These are phyloP conservation scores for Sporisorium reilianum DNA, from an alignment of 1,284 basidiomycete genomes.

Conservation along the genomic window DNA sequence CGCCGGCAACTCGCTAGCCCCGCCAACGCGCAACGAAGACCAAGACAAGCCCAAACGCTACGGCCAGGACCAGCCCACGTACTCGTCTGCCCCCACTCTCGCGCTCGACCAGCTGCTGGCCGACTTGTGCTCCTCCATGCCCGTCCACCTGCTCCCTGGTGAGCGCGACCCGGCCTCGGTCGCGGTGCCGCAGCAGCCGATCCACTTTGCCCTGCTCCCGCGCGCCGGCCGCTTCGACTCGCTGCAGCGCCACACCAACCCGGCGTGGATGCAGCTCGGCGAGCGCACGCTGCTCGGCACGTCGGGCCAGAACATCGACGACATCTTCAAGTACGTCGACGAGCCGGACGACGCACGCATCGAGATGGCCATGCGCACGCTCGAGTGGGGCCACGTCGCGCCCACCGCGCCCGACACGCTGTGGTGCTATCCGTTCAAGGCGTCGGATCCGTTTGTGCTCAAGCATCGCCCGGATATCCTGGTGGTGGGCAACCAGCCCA, in stretches of 20 bases:
- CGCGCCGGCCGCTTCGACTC: conserved; percentile 73
- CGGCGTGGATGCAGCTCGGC: conserved; percentile 80
- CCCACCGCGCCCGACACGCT: conserved; percentile 98
- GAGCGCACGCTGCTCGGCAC: conserved; percentile 78
- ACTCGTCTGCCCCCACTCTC: conserved; percentile 63
- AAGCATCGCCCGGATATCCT: conserved; percentile 86
- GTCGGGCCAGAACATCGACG: conserved; percentile 92
- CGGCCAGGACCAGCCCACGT: conserved; percentile 43
- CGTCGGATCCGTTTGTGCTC: conserved; percentile 89
- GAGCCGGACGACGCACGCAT: conserved; percentile 71
- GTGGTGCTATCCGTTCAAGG: conserved; percentile 94
- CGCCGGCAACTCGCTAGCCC: conserved; percentile 57
- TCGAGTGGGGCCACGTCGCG: conserved; percentile 94
- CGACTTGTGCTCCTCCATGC: conserved; percentile 74
- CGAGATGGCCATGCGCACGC: conserved; percentile 80
- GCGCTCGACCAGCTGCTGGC: conserved; percentile 79
- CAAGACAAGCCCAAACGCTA: conserved; percentile 40
- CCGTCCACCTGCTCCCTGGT: conserved; percentile 81
- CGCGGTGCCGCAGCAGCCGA: conserved; percentile 91
- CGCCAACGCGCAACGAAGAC: conserved; percentile 40
- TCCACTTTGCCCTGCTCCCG: conserved; percentile 92
- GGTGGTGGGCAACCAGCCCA: conserved; percentile 89
- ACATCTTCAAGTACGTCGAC: conserved; percentile 89
- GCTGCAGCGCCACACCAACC: conserved; percentile 88
- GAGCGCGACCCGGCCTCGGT: conserved; percentile 86